phyloP scores from a whole-genome alignment of 2,329 filamentous ascomycete genomes.

The Penicillium occitanis region DNA sequence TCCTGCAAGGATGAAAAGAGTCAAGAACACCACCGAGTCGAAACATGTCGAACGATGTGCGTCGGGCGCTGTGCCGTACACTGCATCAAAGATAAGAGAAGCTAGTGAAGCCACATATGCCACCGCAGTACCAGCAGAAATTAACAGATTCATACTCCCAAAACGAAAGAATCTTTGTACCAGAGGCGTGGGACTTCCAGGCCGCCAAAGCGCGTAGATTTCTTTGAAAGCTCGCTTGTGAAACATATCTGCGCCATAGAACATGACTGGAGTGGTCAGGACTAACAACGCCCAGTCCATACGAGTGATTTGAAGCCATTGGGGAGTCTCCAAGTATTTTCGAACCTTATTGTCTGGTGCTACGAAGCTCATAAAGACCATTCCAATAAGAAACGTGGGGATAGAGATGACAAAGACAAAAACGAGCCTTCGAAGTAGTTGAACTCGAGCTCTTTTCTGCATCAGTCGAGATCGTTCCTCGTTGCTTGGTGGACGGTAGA shows the following conservation, averaged over 20 bases:
- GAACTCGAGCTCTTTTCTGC: slow-evolving; percentile 65
- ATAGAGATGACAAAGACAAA: slow-evolving; percentile 71
- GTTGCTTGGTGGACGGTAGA: slow-evolving; percentile 77
- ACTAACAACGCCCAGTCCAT: slow-evolving; percentile 77
- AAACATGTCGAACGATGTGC: slow-evolving; percentile 72
- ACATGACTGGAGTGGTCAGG: slow-evolving; percentile 80
- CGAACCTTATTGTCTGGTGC: slow-evolving; percentile 58
- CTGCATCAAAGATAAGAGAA: slow-evolving; percentile 66
- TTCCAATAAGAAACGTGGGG: slow-evolving; percentile 81
- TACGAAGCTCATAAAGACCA: slow-evolving; percentile 86
- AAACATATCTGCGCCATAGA: slow-evolving; percentile 82
- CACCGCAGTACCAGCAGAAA: slow-evolving; percentile 83
- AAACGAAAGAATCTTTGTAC: slow-evolving; percentile 82
- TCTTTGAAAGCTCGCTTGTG: slow-evolving; percentile 78
- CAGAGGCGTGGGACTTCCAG: slow-evolving; percentile 69
- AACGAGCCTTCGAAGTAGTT: slow-evolving; percentile 68
- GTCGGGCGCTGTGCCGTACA: slow-evolving; percentile 38
- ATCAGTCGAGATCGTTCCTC: slow-evolving; percentile 78
- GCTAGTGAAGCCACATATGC: slow-evolving; percentile 81
- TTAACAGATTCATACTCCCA: slow-evolving; percentile 93
- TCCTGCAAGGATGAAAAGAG: slow-evolving; percentile 75
- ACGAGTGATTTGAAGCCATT: slow-evolving; percentile 67
- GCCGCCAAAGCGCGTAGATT: slow-evolving; percentile 72
- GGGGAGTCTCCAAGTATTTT: slow-evolving; percentile 67
- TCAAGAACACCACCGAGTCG: slow-evolving; percentile 88